Base-by-base conservation (phyloP, 2,329 filamentous ascomycete genomes). In the Penicillium sp. region DNA sequence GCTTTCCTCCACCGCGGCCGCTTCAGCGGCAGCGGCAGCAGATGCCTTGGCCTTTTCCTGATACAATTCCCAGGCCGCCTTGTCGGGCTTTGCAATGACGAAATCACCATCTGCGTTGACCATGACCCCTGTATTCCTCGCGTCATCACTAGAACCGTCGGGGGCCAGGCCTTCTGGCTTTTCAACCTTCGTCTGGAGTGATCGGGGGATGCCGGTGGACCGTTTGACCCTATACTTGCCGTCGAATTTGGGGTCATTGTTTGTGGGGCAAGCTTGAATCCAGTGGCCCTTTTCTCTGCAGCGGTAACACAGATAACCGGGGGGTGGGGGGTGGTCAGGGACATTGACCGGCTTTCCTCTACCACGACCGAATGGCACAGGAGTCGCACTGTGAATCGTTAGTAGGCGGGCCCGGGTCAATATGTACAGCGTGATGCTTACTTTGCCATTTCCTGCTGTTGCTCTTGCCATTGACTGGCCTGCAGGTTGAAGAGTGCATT, bases 281-380 rank as follows among this genome's bases (percentile, higher is more conserved):
- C 92, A 99, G 72, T 99, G 94, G n/a, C 92, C 94, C 76, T 96
- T 96, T 72, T 96, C 88, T 55, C 91, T 89, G 73, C 94, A 99
- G 44, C 94, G 87, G 70, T 96, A 96, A 75, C 94, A 99, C 55
- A 96, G 87, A 72, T 99, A 99, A 47, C 92, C 92, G 47, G 89
- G 88, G 1, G 94, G 94, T 2, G 94, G 92, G 41, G 94, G 90
- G 67, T 96, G 92, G 63, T 95, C 92, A 4, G 94, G 94, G 25
- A 95, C 88, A 67, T 94, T 94, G 43, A 68, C 53, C 39, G 67
- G 65, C 56, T 72, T 72, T 30, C 61, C 67, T 57, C 70, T 66
- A 16, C 68, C 65, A 46, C 72, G 67, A 27, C 68, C 67, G 51
- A 74, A 70, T 5, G 74, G 73, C 53, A 76, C 72, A 39, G 74